Percentiles rank a stretch among this genome's conserved stretches.
Evolutionary conservation across 2,329 filamentous ascomycete species (phyloP).

Genomic region (Hypomyces perniciosus): DNA sequence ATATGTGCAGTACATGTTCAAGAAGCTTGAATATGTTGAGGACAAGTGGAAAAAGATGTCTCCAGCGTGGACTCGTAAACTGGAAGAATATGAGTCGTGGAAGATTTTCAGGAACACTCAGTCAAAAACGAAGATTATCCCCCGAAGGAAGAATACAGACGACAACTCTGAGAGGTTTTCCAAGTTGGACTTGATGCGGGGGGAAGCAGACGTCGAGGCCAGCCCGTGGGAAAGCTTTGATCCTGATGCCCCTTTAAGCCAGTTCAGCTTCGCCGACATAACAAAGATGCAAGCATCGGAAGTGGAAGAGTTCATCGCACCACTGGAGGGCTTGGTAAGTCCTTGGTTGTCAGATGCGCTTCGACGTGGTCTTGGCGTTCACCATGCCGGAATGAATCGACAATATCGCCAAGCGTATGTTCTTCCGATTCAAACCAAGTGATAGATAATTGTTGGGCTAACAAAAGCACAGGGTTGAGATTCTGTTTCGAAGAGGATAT

Average conservation of each 20-base stretch:
- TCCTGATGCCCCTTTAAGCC: constrained; percentile 54
- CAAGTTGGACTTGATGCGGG: constrained; percentile 51
- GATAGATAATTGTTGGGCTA: background rate
- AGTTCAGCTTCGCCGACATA: constrained; percentile 61
- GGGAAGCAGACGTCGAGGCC: constrained; percentile 48
- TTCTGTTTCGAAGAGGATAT: constrained; percentile 67
- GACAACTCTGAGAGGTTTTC: constrained; percentile 25
- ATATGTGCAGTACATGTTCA: constrained; percentile 46
- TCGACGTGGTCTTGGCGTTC: constrained; percentile 64
- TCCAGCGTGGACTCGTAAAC: constrained; percentile 31
- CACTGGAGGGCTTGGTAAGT: constrained; percentile 41
- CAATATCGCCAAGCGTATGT: constrained; percentile 62
- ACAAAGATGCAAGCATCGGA: constrained; percentile 54
- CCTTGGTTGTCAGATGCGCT: constrained; percentile 55
- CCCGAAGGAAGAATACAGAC: background rate
- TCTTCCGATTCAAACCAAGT: background rate
- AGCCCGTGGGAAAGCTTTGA: constrained; percentile 61
- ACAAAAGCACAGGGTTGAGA: constrained; percentile 47
- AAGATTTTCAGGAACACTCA: constrained; percentile 29
- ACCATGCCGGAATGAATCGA: constrained; percentile 75
- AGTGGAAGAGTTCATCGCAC: constrained; percentile 46
- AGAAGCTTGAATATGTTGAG: constrained; percentile 37
- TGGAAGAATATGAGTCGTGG: constrained; percentile 6
- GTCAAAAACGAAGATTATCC: constrained; percentile 25
- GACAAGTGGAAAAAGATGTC: constrained; percentile 50